A percentile compares a stretch with the other conserved stretches of the same genome.
Conservation (phyloP, 2,329 filamentous ascomycete species). For the Penicillium capsulatum region DNA sequence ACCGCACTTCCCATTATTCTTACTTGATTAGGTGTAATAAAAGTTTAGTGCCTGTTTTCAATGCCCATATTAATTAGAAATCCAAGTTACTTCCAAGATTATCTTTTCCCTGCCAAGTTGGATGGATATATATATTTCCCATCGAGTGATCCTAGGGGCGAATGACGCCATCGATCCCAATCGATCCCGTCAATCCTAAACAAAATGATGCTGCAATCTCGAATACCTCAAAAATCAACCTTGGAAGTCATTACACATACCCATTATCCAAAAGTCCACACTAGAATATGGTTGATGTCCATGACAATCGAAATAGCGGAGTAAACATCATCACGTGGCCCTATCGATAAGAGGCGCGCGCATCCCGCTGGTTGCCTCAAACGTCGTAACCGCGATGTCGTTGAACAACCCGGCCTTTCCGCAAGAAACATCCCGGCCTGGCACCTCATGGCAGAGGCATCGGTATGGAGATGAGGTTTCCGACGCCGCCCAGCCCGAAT, state of each 20-base stretch:
- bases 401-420: constrained; percentile 22
- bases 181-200: too few species aligned
- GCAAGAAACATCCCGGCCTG: constrained; percentile 9
- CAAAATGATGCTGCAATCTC: too few species aligned
- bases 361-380: background rate
- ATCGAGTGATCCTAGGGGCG: background rate
- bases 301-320: background rate
- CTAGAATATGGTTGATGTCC: too few species aligned
- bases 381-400: constrained; percentile 37
- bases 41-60: too few species aligned
- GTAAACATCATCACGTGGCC: background rate
- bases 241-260: too few species aligned
- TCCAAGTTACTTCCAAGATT: too few species aligned
- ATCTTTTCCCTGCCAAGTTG: too few species aligned
- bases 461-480: constrained; percentile 8
- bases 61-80: too few species aligned
- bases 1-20: too few species aligned
- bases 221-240: too few species aligned
- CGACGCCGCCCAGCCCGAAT: constrained; percentile 6
- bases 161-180: background rate
- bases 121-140: background rate
- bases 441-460: constrained; percentile 12
- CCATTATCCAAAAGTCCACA: too few species aligned
- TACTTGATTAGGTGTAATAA: too few species aligned
- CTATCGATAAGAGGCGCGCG: background rate